Base-by-base conservation (phyloP, 2,329 filamentous ascomycete genomes). In the Huntiella abstrusa region DNA sequence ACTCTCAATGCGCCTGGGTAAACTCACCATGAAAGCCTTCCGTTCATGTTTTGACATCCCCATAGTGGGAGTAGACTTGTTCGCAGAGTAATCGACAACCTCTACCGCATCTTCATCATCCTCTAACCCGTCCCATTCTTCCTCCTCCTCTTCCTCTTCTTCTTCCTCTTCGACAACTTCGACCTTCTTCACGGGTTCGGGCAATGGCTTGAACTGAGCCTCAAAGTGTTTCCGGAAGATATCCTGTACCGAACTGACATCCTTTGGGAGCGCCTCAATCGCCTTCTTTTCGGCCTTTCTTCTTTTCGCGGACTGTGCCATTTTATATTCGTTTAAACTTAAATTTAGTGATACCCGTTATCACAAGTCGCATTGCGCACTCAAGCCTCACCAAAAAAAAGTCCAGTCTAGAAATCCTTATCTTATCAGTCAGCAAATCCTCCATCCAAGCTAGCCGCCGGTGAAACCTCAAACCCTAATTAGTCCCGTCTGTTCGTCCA, bases 161-260 rank as follows among this genome's bases (percentile, higher is more conserved):
- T 55, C 47, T 1, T 55, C 58, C 1, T 51, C 49, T 8, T 54
- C 54, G 49, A 52, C 53, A 7, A 59, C 55, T 5, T 54, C 54
- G 53, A 51, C 37, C 52, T 52, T 52, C 38, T 52, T 38, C 41
- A 51, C 49, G 36, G 46, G 56, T 3, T 61, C 59, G 36, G 67
- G 67, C 35, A 94, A 60, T 6, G 88, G 85, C 58, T 77, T 74
- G 64, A 95, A 96, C 57, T 82, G 78, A 22, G 83, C 75, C 62
- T 95, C 91, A 58, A 96, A 96, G 58, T 88, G 81, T 54, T 75
- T 75, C 49, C 78, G 77, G 56, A 98, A 83, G 49, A 87, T 71
- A 47, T 80, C 83, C 54, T 83, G 76, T 10, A 81, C 69, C 49
- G 77, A 70, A 52, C 73, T 65, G 36, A 64, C 59, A 1, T 44